A percentile compares a stretch with the other conserved stretches of the same genome.
phyloP scores from a whole-genome alignment of 202 grass and related monocot genomes.

The Thinopyrum obtusiflorum region DNA sequence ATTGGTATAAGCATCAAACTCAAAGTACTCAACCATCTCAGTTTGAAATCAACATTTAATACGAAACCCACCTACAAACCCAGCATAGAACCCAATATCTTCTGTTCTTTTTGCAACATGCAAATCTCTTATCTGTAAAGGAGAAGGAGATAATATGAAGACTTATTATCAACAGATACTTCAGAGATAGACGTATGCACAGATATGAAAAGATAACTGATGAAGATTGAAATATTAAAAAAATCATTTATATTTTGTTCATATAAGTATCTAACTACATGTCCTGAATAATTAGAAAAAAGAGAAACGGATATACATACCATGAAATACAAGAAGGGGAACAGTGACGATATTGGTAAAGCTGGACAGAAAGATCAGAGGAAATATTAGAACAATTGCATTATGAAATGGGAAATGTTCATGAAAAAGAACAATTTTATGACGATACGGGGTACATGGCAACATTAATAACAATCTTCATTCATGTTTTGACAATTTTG shows the following conservation, averaged over 20 bases:
- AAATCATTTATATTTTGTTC: background rate
- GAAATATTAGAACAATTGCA: background rate
- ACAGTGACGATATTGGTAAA: slow-evolving; percentile 57
- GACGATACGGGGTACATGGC: background rate
- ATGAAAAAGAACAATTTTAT: background rate
- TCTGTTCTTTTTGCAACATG: slow-evolving; percentile 59
- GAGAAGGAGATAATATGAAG: background rate
- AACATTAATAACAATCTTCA: background rate
- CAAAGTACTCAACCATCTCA: background rate
- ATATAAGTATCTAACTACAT: background rate
- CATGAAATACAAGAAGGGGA: slow-evolving; percentile 67
- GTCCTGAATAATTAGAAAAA: background rate
- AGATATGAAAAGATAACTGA: background rate
- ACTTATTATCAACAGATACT: background rate
- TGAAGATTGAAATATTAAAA: background rate
- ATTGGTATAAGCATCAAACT: background rate
- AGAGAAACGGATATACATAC: background rate
- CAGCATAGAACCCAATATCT: slow-evolving; percentile 77
- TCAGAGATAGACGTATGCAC: background rate
- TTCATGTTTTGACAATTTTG: background rate
- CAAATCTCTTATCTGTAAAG: slow-evolving; percentile 63
- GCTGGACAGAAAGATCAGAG: slow-evolving; percentile 26
- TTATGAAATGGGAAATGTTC: background rate
- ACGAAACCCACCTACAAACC: slow-evolving; percentile 55
- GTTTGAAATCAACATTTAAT: background rate